Percentiles rank a stretch among this genome's conserved stretches.
Conservation (phyloP, 1,284 basidiomycete genomes). For the Xerocomus tenax region DNA sequence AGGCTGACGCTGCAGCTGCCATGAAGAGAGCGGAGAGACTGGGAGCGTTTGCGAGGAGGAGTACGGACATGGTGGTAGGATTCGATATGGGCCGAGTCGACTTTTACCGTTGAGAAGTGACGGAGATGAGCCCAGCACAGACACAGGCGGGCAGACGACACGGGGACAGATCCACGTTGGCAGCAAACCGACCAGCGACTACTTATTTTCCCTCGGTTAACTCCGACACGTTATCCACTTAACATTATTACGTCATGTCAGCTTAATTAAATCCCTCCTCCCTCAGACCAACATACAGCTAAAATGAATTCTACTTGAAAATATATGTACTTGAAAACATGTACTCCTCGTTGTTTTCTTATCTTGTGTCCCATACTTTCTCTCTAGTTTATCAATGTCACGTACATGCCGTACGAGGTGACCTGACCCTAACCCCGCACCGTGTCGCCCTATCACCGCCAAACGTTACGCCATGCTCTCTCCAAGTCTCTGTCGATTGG, state of each 20-base stretch:
- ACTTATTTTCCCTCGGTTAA: conserved; percentile 25
- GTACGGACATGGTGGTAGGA: conserved; percentile 24
- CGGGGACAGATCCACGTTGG: conserved; percentile 15
- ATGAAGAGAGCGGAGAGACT: conserved; percentile 28
- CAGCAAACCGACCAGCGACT: conserved; percentile 7
- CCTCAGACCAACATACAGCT: neutral
- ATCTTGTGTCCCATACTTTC: neutral
- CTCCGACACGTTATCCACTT: conserved; percentile 17
- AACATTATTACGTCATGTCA: conserved; percentile 15
- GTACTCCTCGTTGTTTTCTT: neutral
- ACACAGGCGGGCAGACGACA: conserved; percentile 6
- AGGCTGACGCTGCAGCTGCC: conserved; percentile 23
- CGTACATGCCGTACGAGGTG: conserved; percentile 4
- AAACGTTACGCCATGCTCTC: neutral
- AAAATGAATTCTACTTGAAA: too few species aligned
- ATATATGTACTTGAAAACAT: neutral
- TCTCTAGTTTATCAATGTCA: neutral
- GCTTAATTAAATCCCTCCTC: neutral
- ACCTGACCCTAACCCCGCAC: conserved; percentile 11
- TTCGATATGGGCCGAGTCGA: neutral
- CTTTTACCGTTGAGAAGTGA: conserved; percentile 15
- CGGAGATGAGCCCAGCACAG: conserved; percentile 26
- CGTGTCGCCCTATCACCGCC: conserved; percentile 6
- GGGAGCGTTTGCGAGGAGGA: conserved; percentile 27
- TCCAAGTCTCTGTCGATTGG: neutral